phyloP scores from a whole-genome alignment of 2,329 filamentous ascomycete genomes.

The Daldinia sp. region DNA sequence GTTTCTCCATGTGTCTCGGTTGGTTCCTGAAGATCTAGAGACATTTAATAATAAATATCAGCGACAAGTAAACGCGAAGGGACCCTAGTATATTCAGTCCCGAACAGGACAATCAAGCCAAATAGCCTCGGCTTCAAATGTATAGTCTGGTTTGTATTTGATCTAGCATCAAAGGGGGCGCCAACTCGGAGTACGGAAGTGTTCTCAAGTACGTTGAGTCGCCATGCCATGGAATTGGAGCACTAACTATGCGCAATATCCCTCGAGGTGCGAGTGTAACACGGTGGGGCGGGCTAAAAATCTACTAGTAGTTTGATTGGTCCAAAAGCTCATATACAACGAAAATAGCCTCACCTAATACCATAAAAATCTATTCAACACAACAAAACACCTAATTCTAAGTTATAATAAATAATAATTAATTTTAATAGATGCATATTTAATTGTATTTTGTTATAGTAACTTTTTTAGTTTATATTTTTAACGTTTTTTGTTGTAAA shows the following conservation, averaged over 20 bases:
- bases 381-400: no score
- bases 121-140: background rate
- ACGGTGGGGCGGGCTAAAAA: no score
- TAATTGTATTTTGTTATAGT: no score
- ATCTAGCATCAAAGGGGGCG: background rate
- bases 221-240: conserved; percentile 1
- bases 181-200: background rate
- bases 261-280: no score
- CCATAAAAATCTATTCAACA: no score
- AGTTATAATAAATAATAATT: no score
- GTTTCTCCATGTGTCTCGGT: conserved; percentile 26
- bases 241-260: conserved; percentile 16
- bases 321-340: no score
- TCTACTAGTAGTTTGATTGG: no score
- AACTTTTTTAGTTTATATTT: no score
- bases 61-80: background rate
- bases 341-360: no score
- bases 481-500: no score
- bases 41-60: conserved; percentile 7
- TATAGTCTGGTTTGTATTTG: background rate
- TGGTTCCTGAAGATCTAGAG: conserved; percentile 33
- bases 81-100: background rate
- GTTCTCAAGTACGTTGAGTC: background rate
- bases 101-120: background rate
- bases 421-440: no score